A percentile compares a stretch with the other conserved stretches of the same genome.
These are phyloP conservation scores for Draba incana DNA, from an alignment of 345 rosid genomes.

Conservation along the genomic window DNA sequence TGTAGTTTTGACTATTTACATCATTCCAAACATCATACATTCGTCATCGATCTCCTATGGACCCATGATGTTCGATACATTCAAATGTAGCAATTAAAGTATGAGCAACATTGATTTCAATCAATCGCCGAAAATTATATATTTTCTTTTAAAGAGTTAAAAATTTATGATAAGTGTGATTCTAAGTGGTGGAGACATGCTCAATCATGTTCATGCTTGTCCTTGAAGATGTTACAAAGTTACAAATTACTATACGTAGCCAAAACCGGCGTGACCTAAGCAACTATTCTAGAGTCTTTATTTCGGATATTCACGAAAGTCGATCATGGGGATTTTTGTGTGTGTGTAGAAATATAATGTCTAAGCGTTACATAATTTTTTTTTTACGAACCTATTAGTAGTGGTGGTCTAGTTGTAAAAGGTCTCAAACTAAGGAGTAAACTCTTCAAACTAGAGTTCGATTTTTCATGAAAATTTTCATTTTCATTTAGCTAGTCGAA, in stretches of 20 bases:
- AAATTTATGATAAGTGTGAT: slow-evolving; percentile 4
- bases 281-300: slow-evolving; percentile 12
- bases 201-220: slow-evolving; percentile 31
- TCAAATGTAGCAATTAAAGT: slow-evolving; percentile 24
- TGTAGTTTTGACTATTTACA: slow-evolving; percentile 28
- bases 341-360: too few species aligned
- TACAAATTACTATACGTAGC: slow-evolving; percentile 10
- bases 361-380: too few species aligned
- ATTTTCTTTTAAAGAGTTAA: background rate
- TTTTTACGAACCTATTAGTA: too few species aligned
- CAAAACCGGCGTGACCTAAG: slow-evolving; percentile 6
- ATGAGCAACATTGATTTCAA: slow-evolving; percentile 25
- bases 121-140: background rate
- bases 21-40: slow-evolving; percentile 38
- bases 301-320: background rate
- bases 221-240: slow-evolving; percentile 3
- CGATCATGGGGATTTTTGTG: background rate
- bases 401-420: too few species aligned
- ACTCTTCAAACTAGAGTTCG: too few species aligned
- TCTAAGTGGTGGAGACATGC: slow-evolving; percentile 36
- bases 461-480: too few species aligned
- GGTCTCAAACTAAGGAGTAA: too few species aligned
- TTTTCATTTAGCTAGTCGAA: too few species aligned
- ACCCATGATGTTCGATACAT: slow-evolving; percentile 25
- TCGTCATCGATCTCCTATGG: slow-evolving; percentile 35